Evolutionary conservation across 352 stramenopile species (phyloP).

Genomic region (Phytophthora europaea): DNA sequence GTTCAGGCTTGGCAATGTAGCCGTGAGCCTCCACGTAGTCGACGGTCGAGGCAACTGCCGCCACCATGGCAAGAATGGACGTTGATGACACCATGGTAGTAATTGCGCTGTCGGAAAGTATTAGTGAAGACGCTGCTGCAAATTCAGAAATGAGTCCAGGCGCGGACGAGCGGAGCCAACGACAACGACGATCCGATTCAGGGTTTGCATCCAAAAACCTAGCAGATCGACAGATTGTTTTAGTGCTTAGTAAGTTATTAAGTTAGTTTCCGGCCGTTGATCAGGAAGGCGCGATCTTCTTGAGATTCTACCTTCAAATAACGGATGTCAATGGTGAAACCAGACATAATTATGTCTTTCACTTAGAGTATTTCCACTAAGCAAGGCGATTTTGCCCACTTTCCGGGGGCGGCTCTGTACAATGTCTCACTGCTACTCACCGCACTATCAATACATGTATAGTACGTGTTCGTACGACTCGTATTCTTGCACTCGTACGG

Average conservation of each 20-base stretch:
- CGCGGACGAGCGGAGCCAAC: not conserved
- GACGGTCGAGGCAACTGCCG: conserved; percentile 26
- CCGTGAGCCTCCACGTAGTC: conserved; percentile 30
- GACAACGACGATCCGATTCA: not conserved
- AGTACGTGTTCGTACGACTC: too few species aligned
- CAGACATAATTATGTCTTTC: not conserved
- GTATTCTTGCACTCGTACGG: too few species aligned
- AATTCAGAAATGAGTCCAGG: conserved; percentile 27
- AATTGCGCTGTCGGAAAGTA: not conserved
- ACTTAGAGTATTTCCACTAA: not conserved
- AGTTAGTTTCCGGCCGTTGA: not conserved
- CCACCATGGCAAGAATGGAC: conserved; percentile 27
- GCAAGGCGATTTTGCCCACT: not conserved
- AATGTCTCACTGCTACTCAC: too few species aligned
- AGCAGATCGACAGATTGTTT: not conserved
- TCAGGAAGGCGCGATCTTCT: conserved; percentile 1
- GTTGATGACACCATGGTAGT: conserved; percentile 25
- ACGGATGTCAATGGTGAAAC: too few species aligned
- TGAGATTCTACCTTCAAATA: not conserved
- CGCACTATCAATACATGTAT: too few species aligned
- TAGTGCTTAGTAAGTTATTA: conserved; percentile 4
- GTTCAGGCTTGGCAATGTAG: conserved; percentile 23
- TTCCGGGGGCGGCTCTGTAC: not conserved
- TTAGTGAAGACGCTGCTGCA: conserved; percentile 20
- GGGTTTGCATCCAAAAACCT: conserved; percentile 10